Base-by-base conservation (phyloP, 164 flowering plant species). In the Vitis cinerea region DNA sequence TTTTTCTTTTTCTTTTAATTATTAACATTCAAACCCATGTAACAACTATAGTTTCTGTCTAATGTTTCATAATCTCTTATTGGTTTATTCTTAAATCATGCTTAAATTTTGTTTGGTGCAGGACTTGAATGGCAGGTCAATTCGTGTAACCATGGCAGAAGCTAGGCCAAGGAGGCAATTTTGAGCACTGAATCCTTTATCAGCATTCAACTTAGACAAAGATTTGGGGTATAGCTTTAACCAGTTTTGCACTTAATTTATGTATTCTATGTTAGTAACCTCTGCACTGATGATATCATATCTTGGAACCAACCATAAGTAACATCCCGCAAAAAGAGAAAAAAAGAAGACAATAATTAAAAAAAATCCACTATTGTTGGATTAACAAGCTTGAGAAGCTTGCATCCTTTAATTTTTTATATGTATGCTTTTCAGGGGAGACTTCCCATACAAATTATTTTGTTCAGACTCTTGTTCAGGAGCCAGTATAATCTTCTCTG, bases 71-170 rank as follows among this genome's bases (percentile, higher is more conserved):
- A 37, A 23, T 50, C 16, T 63, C n/a, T 54, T 56, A n/a, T 48
- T 3, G n/a, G 13, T 8, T 31, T 14, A 58, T 56, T 10, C 48
- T 15, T 16, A 13, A 13, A 10, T 31, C 10, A 15, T n/a, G 10
- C 48, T 29, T 10, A 52, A 15, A 55, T n/a, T 12, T 30, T 72
- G 10, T 55, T 58, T 75, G 59, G 27, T 76, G 77, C 80, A 92
- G 98, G 97, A 92, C 63, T 78, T 94, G 73, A 70, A 83, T 77
- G 98, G 98, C 10, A 84, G 98, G 74, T 0, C 84, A 54, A 89
- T 94, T 52, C 85, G 95, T 67, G 98, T 94, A 15, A 78, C 87
- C n/a, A 70, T 76, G 50, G 97, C 98, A 5, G 98, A 90, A 79
- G 59, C 91, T 30, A 86, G 71, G 77, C 92, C 89, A 67, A 83